phyloP scores from a whole-genome alignment of 345 rosid genomes.

The sweet orange (Citrus sinensis) region DVS_A1.0 CM039162.1:20671501-20672000 shows the following conservation, averaged over 20 bases:
- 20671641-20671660: slow-evolving; percentile 54
- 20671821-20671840: neutral
- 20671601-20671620: slow-evolving; percentile 73
- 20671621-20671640: slow-evolving; percentile 42
- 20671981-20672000: neutral
- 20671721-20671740: neutral
- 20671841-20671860: too few species aligned
- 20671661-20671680: neutral
- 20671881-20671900: too few species aligned
- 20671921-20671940: neutral
- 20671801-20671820: neutral
- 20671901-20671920: neutral
- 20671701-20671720: slow-evolving; percentile 4
- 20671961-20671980: neutral
- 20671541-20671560: slow-evolving; percentile 38
- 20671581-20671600: slow-evolving; percentile 86
- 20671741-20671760: neutral
- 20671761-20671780: neutral
- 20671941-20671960: neutral
- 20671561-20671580: slow-evolving; percentile 69
- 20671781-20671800: neutral
- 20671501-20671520: neutral
- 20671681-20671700: neutral
- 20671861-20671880: too few species aligned
- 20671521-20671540: slow-evolving; percentile 52